Percentiles rank a stretch among this genome's conserved stretches.
Evolutionary conservation across 176 grass and related monocot species (phyloP).

Genomic region (Carex scoparia): DNA sequence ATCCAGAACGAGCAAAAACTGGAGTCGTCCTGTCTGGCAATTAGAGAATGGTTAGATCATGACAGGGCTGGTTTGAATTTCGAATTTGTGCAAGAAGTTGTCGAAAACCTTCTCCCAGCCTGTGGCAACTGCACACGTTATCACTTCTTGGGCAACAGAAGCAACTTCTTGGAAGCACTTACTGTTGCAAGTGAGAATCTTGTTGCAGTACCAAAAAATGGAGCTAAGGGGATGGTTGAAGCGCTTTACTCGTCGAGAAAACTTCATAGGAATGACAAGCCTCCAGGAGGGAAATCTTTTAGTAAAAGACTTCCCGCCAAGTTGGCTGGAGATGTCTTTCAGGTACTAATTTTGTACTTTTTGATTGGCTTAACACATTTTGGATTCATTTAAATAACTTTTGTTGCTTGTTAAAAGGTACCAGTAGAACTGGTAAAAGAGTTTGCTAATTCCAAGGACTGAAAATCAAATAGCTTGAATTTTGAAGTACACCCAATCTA

Average conservation of each 20-base stretch:
- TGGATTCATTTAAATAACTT: constrained; percentile 21
- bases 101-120: constrained; percentile 81
- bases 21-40: constrained; percentile 43
- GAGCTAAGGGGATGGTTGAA: constrained; percentile 24
- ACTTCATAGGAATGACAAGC: constrained; percentile 23
- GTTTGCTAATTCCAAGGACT: neutral
- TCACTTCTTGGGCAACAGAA: constrained; percentile 61
- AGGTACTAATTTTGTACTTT: constrained; percentile 57
- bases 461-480: neutral
- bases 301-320: constrained; percentile 76
- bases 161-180: constrained; percentile 47
- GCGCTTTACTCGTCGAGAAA: constrained; percentile 1
- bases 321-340: constrained; percentile 73
- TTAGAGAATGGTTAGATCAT: constrained; percentile 75
- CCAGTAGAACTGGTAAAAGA: neutral
- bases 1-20: constrained; percentile 60
- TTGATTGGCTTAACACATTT: constrained; percentile 19
- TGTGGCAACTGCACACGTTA: constrained; percentile 48
- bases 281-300: constrained; percentile 56
- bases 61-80: constrained; percentile 86
- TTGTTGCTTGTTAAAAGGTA: constrained; percentile 17
- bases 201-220: constrained; percentile 43
- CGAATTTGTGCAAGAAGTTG: constrained; percentile 91
- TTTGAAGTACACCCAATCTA: neutral
- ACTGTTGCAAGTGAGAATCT: constrained; percentile 75